Conservation (phyloP, 495 filamentous ascomycete genomes). For the Penicilliopsis zonata region DNA sequence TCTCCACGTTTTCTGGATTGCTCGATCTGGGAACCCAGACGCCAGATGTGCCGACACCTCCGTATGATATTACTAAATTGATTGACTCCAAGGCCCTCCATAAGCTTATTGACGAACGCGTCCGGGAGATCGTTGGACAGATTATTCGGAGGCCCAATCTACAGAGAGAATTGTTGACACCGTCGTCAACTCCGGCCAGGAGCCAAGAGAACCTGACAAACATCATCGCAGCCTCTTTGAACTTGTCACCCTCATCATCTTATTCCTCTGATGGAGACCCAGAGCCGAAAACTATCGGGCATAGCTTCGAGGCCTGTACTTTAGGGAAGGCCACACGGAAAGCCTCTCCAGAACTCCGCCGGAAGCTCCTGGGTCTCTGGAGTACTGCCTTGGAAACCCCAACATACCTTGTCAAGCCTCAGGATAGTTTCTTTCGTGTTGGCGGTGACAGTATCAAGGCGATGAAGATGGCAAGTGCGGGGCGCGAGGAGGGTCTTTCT, state of each 20-base stretch:
- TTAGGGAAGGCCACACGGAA: background rate
- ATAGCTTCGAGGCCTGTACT: background rate
- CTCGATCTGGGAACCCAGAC: background rate
- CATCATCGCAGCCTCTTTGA: too few relatives aligned
- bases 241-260: too few relatives aligned
- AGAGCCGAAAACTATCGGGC: background rate
- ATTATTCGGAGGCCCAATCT: slow-evolving; percentile 17
- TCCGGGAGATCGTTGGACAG: slow-evolving; percentile 25
- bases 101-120: slow-evolving; percentile 27
- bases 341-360: slow-evolving; percentile 17
- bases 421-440: slow-evolving; percentile 36
- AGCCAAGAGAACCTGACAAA: slow-evolving; percentile 2
- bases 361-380: slow-evolving; percentile 33
- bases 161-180: slow-evolving; percentile 17
- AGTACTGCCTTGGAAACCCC: slow-evolving; percentile 30
- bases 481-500: slow-evolving; percentile 38
- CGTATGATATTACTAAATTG: background rate
- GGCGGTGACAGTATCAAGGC: slow-evolving; percentile 49
- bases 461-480: slow-evolving; percentile 55
- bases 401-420: slow-evolving; percentile 23
- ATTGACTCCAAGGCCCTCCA: slow-evolving; percentile 19
- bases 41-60: background rate
- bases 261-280: too few relatives aligned
- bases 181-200: slow-evolving; percentile 8
- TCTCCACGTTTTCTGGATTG: slow-evolving; percentile 8